Evolutionary conservation across 305 asterid species (phyloP), one percentile per base, ranked within the genome.

Genomic region (Fraxinus platypoda): DNA sequence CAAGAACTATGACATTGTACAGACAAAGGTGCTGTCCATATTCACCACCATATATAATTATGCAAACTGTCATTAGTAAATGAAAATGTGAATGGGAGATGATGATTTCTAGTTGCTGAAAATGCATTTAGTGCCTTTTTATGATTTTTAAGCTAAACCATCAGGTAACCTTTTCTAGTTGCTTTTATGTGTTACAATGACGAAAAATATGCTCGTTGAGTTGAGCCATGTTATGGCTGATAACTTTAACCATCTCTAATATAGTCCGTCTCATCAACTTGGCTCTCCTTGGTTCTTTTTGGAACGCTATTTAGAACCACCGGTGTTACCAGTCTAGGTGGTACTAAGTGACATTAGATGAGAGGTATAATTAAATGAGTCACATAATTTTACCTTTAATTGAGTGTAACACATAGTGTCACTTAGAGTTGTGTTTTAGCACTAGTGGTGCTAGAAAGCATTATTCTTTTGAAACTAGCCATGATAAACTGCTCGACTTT

Each of bases 1-100:
- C 87, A 96, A 84, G 86, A 96, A 94, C 86, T 96, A 88, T 84
- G 99, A 96, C 87, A 76, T 92, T 34, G 77, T 85, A 28, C 92
- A 87, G 52, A 81, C 98, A 17, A 92, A 91, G 98, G 99, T 96
- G 84, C 76, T 75, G 81, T 54, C 38, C 30, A 13, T n/a, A 46
- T 31, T 75, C 59, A 59, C 54, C 52, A 59, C 54, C 31, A 25
- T 74, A 30, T 74, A 54, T 57, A 38, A 73, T 49, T 77, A 28
- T 41, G 34, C 41, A 37, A 17, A 19, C 78, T 37, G 64, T 76
- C 41, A 35, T 2, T 28, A 72, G 30, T 74, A 75, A 77, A 66
- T 54, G 31, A 86, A 57, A 33, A 12, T 59, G 13, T 31, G 37
- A 38, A 68, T 21, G 19, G 1, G 17, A n/a, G 26, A n/a, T n/a